phyloP scores from a whole-genome alignment of 2,329 filamentous ascomycete genomes.

The Rhynchosporium agropyri region DNA sequence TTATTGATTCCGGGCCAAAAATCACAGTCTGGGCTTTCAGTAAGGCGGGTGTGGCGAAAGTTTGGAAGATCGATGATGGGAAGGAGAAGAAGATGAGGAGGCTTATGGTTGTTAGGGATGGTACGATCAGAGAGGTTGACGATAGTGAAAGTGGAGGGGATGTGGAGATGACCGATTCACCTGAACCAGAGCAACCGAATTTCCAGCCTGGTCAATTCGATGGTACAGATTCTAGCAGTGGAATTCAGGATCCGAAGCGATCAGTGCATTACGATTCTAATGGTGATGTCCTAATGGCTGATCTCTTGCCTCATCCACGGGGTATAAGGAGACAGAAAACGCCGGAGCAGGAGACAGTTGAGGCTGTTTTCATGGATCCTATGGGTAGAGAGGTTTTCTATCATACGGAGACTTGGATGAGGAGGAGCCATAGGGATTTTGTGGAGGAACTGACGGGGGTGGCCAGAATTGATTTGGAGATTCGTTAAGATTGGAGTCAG shows the following conservation, averaged over 20 bases:
- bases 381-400: conserved; percentile 18
- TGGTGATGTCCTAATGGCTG: conserved; percentile 37
- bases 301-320: conserved; percentile 20
- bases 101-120: conserved; percentile 38
- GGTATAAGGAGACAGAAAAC: not conserved
- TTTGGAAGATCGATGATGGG: conserved; percentile 50
- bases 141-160: conserved; percentile 28
- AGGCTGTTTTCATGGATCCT: conserved; percentile 22
- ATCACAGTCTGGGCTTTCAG: conserved; percentile 52
- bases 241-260: not conserved
- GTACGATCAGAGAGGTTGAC: conserved; percentile 36
- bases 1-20: conserved; percentile 49
- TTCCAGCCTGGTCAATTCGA: conserved; percentile 32
- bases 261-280: conserved; percentile 29
- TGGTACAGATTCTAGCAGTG: conserved; percentile 25
- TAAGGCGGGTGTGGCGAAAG: conserved; percentile 47
- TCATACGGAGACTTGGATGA: conserved; percentile 18
- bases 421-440: not conserved
- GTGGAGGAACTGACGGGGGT: conserved; percentile 45
- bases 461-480: conserved; percentile 46
- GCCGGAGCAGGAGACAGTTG: conserved; percentile 11
- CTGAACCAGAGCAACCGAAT: not conserved
- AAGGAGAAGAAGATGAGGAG: conserved; percentile 18
- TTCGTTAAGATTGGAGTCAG: conserved; percentile 29
- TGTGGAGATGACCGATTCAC: conserved; percentile 31